These are phyloP conservation scores for Trichoderma koningiopsis DNA, from an alignment of 2,329 filamentous ascomycete genomes.

Conservation along the genomic window DNA sequence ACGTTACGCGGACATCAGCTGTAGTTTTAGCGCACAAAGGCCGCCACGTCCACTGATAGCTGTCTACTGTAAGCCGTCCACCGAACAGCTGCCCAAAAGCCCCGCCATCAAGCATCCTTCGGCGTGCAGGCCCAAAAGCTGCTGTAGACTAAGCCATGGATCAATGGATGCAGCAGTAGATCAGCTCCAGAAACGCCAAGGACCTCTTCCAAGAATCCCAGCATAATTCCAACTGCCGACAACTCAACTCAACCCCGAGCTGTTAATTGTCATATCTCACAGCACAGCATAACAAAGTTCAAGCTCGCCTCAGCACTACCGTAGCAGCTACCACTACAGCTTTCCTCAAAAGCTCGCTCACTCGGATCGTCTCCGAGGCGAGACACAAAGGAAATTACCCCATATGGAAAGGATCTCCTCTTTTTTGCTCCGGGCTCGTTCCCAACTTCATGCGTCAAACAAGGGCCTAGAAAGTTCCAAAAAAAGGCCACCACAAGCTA, in stretches of 20 bases:
- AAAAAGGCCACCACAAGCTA: not conserved
- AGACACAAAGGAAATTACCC: not conserved
- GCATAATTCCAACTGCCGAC: not conserved
- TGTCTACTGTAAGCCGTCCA: not conserved
- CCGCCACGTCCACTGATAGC: not conserved
- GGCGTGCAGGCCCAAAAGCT: not conserved
- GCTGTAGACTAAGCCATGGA: not conserved
- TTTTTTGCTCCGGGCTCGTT: not conserved
- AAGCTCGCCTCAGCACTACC: not conserved
- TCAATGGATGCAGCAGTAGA: not conserved
- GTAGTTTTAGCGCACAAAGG: not conserved
- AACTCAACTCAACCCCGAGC: not conserved
- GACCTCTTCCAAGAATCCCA: not conserved
- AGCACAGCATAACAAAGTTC: not conserved
- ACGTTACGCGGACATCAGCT: not conserved
- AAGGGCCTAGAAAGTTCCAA: constrained; percentile 20
- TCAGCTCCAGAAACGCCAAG: not conserved
- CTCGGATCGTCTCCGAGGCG: constrained; percentile 2
- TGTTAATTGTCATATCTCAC: not conserved
- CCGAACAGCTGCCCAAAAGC: not conserved
- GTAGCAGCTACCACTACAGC: not conserved
- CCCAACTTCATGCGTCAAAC: constrained; percentile 9
- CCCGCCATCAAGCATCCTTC: not conserved
- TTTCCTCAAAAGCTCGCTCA: not conserved
- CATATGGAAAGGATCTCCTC: constrained; percentile 2